phyloP scores from a whole-genome alignment of 139 green algal genomes.

The Chlamydomonas sphaeroides region DNA sequence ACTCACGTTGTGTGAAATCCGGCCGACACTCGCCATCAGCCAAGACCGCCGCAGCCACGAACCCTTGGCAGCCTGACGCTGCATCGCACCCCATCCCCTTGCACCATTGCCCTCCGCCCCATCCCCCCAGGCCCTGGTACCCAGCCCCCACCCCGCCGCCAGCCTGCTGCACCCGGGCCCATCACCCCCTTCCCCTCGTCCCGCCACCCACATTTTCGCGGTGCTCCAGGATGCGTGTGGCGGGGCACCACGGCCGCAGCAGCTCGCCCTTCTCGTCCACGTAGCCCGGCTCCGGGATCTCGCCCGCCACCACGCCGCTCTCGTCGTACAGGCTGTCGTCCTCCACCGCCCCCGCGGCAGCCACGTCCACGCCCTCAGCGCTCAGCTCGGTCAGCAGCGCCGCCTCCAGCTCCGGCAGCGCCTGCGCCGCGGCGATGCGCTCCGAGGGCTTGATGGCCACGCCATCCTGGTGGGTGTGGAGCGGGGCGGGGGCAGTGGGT shows the following conservation, averaged over 20 bases:
- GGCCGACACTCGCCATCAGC: too few relatives aligned
- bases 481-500: neutral
- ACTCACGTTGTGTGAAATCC: too few relatives aligned
- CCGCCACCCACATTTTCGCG: constrained; percentile 68
- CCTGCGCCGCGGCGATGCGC: constrained; percentile 71
- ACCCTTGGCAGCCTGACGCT: too few relatives aligned
- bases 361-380: constrained; percentile 67
- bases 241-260: constrained; percentile 81
- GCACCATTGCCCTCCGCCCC: too few relatives aligned
- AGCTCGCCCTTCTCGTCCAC: constrained; percentile 78
- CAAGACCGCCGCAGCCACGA: too few relatives aligned
- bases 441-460: constrained; percentile 75
- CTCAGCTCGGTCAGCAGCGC: constrained; percentile 66
- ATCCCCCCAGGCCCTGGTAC: too few relatives aligned
- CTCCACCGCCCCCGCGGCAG: constrained; percentile 54
- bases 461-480: constrained; percentile 69
- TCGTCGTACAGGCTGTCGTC: constrained; percentile 74
- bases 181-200: neutral
- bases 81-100: too few relatives aligned
- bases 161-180: too few relatives aligned
- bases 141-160: too few relatives aligned
- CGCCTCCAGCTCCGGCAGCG: constrained; percentile 56
- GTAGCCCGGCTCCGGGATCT: constrained; percentile 71
- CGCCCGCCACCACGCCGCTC: constrained; percentile 25
- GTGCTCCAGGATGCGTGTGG: constrained; percentile 85